Percentiles rank a stretch among this genome's conserved stretches.
phyloP scores from a whole-genome alignment of 2,329 filamentous ascomycete species.

The Exutisphaerella laricina region DNA sequence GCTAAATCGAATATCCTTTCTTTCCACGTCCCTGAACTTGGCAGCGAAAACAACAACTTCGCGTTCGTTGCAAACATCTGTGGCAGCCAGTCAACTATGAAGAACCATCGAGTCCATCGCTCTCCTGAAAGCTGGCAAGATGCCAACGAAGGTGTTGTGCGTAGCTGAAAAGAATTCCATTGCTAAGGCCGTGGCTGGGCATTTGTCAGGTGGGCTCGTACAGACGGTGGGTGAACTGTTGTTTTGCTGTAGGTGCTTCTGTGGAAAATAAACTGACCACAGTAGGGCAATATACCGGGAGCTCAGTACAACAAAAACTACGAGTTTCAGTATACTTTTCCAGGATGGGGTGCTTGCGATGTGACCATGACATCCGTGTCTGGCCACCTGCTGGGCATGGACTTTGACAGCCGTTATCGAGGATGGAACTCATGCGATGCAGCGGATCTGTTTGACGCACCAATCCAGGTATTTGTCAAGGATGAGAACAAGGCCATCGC shows the following conservation, averaged over 20 bases:
- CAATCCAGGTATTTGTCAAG: conserved; percentile 62
- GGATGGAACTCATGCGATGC: conserved; percentile 80
- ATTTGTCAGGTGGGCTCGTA: conserved; percentile 74
- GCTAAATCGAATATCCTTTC: no score
- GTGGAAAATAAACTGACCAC: conserved; percentile 45
- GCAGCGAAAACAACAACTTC: no score
- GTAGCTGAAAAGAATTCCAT: conserved; percentile 91
- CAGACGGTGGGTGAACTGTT: no score
- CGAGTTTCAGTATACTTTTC: conserved; percentile 82
- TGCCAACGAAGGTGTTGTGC: conserved; percentile 58
- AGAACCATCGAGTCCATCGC: no score
- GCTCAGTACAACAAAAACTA: conserved; percentile 90
- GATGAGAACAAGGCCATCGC: conserved; percentile 74
- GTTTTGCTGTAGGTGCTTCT: no score
- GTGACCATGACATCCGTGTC: conserved; percentile 93
- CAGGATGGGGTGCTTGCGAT: conserved; percentile 69
- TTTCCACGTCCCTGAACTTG: no score
- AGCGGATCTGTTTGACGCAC: conserved; percentile 72
- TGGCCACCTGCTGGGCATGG: conserved; percentile 76
- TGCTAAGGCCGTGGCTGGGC: conserved; percentile 84
- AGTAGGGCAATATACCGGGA: conserved; percentile 59
- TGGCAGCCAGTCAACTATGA: no score
- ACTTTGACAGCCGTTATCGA: conserved; percentile 69
- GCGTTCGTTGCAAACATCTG: no score
- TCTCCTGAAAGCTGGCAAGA: conserved; percentile 20